Base-by-base conservation (phyloP, 345 rosid genomes). In the Laguncularia racemosa region DNA sequence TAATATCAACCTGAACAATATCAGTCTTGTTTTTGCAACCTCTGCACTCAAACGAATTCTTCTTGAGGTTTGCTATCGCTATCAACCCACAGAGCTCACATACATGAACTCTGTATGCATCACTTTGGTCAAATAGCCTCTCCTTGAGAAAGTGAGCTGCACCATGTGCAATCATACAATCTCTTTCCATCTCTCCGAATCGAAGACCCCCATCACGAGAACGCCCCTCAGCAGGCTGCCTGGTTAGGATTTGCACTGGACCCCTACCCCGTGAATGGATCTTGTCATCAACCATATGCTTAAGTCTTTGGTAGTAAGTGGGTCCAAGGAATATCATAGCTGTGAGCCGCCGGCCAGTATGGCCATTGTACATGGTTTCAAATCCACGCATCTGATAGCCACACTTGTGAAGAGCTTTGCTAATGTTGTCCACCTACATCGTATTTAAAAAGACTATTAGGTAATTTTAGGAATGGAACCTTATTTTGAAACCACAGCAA, bases 211-310 rank as follows among this genome's bases (percentile, higher is more conserved):
- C 97, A 60, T 93, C 91, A 62, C 99, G 97, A 4, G 96, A 89
- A 44, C 97, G 78, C n/a, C 99, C 99, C 71, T 89, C 99, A 1
- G 97, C 99, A 56, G 99, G 99, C 66, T 93, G 99, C 78, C 97
- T 81, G 0, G 97, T 89, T 45, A 93, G 82, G 62, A 89, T 93
- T 65, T 93, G 99, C 47, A 89, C 96, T 2, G 97, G 99, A 11
- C 99, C 99, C 58, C 99, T 73, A 58, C 96, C 99, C 65, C 99
- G 96, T 14, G 97, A 93, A 76, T 89, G 97, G 66, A 89, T 93
- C 81, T 93, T 89, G 75, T 93, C 97, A 62, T 89, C 97, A 16
- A 93, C 99, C 99, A 93, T 93, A 56, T 89, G 99, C 74, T 93
- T 93, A 71, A 93, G 55, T 64, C 99, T 82, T 65, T 93, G 99